Evolutionary conservation across 768 basidiomycete species (phyloP).

Genomic region (Boletus sensibilis): DNA sequence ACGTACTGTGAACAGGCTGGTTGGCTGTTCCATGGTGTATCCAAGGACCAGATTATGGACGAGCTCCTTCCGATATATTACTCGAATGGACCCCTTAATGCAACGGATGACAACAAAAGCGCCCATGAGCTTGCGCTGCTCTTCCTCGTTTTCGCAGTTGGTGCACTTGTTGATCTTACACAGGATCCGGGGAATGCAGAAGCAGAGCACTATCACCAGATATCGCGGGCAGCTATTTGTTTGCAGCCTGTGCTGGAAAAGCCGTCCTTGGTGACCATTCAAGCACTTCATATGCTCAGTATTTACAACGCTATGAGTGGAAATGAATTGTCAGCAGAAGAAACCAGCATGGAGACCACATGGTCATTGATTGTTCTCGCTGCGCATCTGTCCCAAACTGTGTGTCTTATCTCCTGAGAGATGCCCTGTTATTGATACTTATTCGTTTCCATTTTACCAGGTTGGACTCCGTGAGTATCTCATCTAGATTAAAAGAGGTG

Average conservation of each 20-base stretch:
- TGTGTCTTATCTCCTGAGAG: slow-evolving; percentile 34
- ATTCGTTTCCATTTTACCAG: slow-evolving; percentile 34
- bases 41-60: slow-evolving; percentile 43
- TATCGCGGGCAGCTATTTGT: slow-evolving; percentile 62
- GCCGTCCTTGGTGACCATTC: slow-evolving; percentile 68
- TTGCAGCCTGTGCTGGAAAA: slow-evolving; percentile 70
- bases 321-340: slow-evolving; percentile 50
- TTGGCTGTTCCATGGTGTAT: slow-evolving; percentile 53
- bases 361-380: slow-evolving; percentile 68
- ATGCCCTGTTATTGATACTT: slow-evolving; percentile 4
- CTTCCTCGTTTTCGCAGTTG: slow-evolving; percentile 53
- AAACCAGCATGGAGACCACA: slow-evolving; percentile 71
- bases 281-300: slow-evolving; percentile 65
- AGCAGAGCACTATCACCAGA: slow-evolving; percentile 66
- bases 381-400: slow-evolving; percentile 63
- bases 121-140: slow-evolving; percentile 50
- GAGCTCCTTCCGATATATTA: slow-evolving; percentile 46
- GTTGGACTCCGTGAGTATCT: slow-evolving; percentile 64
- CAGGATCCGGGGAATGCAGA: slow-evolving; percentile 35
- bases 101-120: slow-evolving; percentile 40
- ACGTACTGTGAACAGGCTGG: slow-evolving; percentile 47
- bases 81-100: slow-evolving; percentile 16
- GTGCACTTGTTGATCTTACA: slow-evolving; percentile 43
- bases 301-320: slow-evolving; percentile 72
- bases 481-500: slow-evolving; percentile 6